Evolutionary conservation across 2,329 filamentous ascomycete genomes (phyloP).

Genomic region (Bimuria novae-zelandiae): DNA sequence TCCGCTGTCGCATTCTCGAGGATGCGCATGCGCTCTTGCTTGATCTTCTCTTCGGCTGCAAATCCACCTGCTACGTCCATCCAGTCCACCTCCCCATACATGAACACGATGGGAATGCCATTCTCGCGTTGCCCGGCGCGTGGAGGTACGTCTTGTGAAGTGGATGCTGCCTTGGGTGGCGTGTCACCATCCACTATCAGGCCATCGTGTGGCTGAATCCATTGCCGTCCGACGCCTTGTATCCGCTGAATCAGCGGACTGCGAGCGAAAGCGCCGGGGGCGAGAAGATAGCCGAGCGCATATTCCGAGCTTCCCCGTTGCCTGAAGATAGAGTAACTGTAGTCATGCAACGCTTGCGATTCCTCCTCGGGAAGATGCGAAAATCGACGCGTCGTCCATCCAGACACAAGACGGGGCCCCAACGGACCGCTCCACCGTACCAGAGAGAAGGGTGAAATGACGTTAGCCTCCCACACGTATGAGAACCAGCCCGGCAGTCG

Average conservation of each 20-base stretch:
- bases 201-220: slow-evolving; percentile 38
- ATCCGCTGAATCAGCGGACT: slow-evolving; percentile 87
- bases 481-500: slow-evolving; percentile 83
- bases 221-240: slow-evolving; percentile 80
- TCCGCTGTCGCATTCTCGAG: slow-evolving; percentile 67
- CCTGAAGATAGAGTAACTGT: slow-evolving; percentile 91
- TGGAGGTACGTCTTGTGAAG: slow-evolving; percentile 10
- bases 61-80: slow-evolving; percentile 92
- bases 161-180: slow-evolving; percentile 19
- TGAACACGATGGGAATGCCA: slow-evolving; percentile 82
- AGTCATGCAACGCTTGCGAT: slow-evolving; percentile 84
- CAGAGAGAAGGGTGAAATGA: slow-evolving; percentile 86
- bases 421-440: slow-evolving; percentile 87
- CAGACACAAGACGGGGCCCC: slow-evolving; percentile 88
- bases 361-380: slow-evolving; percentile 82
- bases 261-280: slow-evolving; percentile 89
- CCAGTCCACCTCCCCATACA: slow-evolving; percentile 99
- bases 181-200: slow-evolving; percentile 32
- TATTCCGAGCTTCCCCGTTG: slow-evolving; percentile 94
- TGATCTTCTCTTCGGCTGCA: slow-evolving; percentile 78
- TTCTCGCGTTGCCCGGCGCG: slow-evolving; percentile 55
- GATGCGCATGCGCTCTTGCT: slow-evolving; percentile 65
- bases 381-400: slow-evolving; percentile 93
- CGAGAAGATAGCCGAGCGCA: slow-evolving; percentile 87
- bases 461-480: slow-evolving; percentile 94